phyloP scores from a whole-genome alignment of 176 grass and related monocot genomes.

The Aegilops speltoides region DNA sequence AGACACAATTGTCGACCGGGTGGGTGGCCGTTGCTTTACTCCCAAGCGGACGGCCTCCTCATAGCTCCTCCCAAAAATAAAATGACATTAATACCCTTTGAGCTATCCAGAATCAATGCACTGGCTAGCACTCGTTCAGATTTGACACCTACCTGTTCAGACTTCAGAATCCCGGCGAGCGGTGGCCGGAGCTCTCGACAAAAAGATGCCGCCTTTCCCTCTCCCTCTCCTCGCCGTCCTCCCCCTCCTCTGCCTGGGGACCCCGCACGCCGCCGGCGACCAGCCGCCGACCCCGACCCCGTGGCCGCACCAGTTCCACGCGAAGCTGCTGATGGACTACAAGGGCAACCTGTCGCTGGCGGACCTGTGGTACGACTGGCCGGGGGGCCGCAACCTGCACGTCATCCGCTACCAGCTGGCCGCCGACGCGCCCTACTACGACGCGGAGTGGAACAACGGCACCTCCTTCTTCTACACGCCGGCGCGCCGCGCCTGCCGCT shows the following conservation, averaged over 20 bases:
- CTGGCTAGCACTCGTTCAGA: neutral
- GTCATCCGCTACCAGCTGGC: slow-evolving; percentile 54
- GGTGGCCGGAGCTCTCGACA: neutral
- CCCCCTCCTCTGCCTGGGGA: neutral
- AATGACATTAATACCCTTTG: neutral
- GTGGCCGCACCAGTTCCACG: slow-evolving; percentile 73
- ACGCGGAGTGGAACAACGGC: slow-evolving; percentile 75
- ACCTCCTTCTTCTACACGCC: slow-evolving; percentile 73
- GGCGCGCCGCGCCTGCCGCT: slow-evolving; percentile 33
- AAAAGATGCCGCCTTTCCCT: neutral
- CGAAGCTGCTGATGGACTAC: slow-evolving; percentile 42
- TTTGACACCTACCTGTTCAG: neutral
- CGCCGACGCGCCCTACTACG: slow-evolving; percentile 48
- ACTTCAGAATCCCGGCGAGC: neutral
- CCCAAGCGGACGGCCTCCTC: neutral
- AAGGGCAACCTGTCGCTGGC: slow-evolving; percentile 53
- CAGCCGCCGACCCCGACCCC: neutral
- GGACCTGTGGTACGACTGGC: slow-evolving; percentile 86
- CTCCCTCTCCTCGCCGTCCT: neutral
- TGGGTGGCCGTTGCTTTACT: neutral
- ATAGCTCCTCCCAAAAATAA: neutral
- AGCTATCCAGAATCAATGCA: neutral
- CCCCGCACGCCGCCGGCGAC: neutral
- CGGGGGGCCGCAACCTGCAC: slow-evolving; percentile 69
- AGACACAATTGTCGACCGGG: too few relatives aligned